Base-by-base conservation (phyloP, 2,329 filamentous ascomycete genomes). In the Diaporthe ampelina region DNA sequence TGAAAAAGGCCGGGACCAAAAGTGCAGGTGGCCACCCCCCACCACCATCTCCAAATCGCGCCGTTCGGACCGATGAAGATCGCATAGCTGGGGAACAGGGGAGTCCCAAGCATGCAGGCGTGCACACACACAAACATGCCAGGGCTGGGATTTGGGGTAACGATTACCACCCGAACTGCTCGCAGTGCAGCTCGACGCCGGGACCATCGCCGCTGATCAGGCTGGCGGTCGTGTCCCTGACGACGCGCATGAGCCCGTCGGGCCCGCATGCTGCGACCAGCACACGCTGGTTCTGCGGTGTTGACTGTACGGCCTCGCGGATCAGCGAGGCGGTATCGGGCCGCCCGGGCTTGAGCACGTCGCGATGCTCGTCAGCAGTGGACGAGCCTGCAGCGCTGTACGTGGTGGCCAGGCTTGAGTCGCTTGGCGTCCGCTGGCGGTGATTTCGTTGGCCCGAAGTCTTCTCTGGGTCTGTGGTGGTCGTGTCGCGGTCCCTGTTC, bases 191-290 rank as follows among this genome's bases (percentile, higher is more conserved):
- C 78, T 88, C 86, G n/a, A 89, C 82, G 37, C 84, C 85, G 1
- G 87, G 85, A 4, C 87, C 87, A 32, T 83, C 81, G 1, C 82
- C 79, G 1, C 79, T 81, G 48, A 89, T 88, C 76, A 83, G 82
- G 40, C 80, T 80, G 3, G 87, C 86, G 11, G 85, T 83, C 0
- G 85, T 84, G 37, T 85, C 82, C 58, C 87, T 82, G n/a, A 87
- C 85, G 3, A 81, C 79, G 61, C 81, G 80, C 81, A 88, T 86
- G 67, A 89, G 77, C 5, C 82, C 79, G 29, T 82, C 81, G 1
- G 88, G 87, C 4, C 87, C 87, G 78, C 88, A 89, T 1, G 84
- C 87, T 3, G 85, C 86, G 54, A 89, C 82, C 11, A 85, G 81
- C 29, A 87, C 81, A 35, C 84, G 82, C 75, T 86, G 81, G 54